A percentile compares a stretch with the other conserved stretches of the same genome.
These are phyloP conservation scores for Usnea hakonensis DNA, from an alignment of 495 filamentous ascomycete species.

Conservation along the genomic window DNA sequence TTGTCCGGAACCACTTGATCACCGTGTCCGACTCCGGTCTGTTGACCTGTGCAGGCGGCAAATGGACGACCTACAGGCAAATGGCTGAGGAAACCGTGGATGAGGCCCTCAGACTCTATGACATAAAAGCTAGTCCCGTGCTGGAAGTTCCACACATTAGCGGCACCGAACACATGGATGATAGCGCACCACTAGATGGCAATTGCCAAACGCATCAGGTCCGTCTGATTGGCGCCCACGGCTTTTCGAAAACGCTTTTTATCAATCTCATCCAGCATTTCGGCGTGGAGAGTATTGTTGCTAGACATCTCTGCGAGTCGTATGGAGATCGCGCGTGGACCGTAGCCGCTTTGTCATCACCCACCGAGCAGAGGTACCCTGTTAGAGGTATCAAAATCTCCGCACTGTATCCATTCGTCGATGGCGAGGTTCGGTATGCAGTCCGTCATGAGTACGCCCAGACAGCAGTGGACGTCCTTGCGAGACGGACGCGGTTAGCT, in stretches of 20 bases:
- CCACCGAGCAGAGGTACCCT: conserved; percentile 79
- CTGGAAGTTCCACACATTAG: conserved; percentile 60
- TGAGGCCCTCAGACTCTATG: conserved; percentile 71
- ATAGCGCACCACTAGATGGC: conserved; percentile 71
- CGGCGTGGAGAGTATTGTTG: conserved; percentile 90
- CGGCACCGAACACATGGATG: conserved; percentile 67
- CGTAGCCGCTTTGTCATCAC: conserved; percentile 74
- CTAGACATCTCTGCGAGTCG: conserved; percentile 77
- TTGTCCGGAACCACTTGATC: conserved; percentile 92
- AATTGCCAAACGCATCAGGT: conserved; percentile 87
- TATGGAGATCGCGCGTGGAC: conserved; percentile 97
- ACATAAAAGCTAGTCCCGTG: conserved; percentile 55
- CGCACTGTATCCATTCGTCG: conserved; percentile 85
- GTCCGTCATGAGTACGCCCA: conserved; percentile 89
- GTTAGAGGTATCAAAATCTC: conserved; percentile 78
- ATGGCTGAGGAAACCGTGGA: conserved; percentile 98
- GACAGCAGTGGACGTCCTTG: conserved; percentile 86
- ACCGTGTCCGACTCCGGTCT: conserved; percentile 80
- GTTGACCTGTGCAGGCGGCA: conserved; percentile 91
- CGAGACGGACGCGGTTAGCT: conserved; percentile 76
- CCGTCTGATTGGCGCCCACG: conserved; percentile 85
- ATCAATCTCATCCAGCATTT: conserved; percentile 98
- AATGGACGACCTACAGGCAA: conserved; percentile 98
- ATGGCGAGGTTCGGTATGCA: conserved; percentile 90
- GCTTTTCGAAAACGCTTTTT: conserved; percentile 90